Percentiles rank a stretch among this genome's conserved stretches.
phyloP scores from a whole-genome alignment of 2,329 filamentous ascomycete species.

The Aspergillus sp. region DNA sequence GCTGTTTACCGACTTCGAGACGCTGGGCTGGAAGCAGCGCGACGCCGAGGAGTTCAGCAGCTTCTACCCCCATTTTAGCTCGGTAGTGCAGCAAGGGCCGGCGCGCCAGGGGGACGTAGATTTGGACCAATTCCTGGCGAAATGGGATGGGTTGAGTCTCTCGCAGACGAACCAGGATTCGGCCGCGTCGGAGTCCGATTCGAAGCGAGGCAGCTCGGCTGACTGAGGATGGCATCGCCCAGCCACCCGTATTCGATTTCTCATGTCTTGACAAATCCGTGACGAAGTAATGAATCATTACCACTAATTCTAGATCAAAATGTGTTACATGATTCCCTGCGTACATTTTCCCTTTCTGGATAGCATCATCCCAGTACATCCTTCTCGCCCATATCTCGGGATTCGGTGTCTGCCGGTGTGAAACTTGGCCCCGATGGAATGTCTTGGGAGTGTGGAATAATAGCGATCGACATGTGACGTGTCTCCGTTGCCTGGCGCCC shows the following conservation, averaged over 20 bases:
- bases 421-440: not conserved
- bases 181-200: not conserved
- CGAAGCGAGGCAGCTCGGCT: not conserved
- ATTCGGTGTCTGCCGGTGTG: not conserved
- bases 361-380: not conserved
- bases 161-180: not conserved
- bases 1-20: constrained; percentile 27
- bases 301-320: not conserved
- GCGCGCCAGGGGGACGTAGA: constrained; percentile 6
- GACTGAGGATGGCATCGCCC: not conserved
- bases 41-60: constrained; percentile 26
- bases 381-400: not conserved
- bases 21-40: constrained; percentile 20
- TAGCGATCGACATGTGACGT: not conserved
- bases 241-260: no score
- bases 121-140: constrained; percentile 33
- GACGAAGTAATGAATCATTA: not conserved
- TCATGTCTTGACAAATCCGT: not conserved
- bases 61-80: constrained; percentile 27
- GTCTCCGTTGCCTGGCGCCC: not conserved
- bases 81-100: constrained; percentile 16
- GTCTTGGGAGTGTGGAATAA: not conserved
- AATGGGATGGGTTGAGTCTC: constrained; percentile 29
- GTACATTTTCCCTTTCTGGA: not conserved
- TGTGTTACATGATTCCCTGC: not conserved